Percentiles rank a stretch among this genome's conserved stretches.
phyloP scores from a whole-genome alignment of 371 early-diverging fungal species.

The Apophysomyces trapeziformis region DNA sequence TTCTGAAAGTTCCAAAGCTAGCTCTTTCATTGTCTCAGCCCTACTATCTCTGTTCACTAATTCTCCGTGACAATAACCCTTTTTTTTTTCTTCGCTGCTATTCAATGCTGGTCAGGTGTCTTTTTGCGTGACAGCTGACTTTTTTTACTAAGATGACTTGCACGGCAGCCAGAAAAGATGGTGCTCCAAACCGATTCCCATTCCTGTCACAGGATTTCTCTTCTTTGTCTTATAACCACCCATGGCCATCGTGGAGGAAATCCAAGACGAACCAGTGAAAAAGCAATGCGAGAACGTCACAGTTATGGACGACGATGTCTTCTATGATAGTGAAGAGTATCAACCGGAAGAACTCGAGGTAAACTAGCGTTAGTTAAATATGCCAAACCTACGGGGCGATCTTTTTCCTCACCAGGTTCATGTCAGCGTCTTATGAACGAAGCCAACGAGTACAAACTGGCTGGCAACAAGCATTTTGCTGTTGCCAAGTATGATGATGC shows the following conservation, averaged over 20 bases:
- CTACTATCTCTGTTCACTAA: too few species aligned
- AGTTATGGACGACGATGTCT: conserved; percentile 44
- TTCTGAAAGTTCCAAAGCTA: too few species aligned
- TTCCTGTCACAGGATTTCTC: too few species aligned
- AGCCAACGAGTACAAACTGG: conserved; percentile 54
- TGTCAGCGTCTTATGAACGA: conserved; percentile 41
- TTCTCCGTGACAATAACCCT: too few species aligned
- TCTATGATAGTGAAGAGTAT: conserved; percentile 46
- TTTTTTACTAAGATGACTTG: too few species aligned
- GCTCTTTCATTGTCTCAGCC: too few species aligned
- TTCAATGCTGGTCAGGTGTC: too few species aligned
- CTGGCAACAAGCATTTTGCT: conserved; percentile 61
- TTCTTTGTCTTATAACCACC: too few species aligned
- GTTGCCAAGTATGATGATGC: conserved; percentile 56
- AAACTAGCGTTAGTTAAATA: neutral
- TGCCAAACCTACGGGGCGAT: neutral
- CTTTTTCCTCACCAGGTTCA: neutral
- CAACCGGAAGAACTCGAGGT: conserved; percentile 41
- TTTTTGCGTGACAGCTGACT: too few species aligned
- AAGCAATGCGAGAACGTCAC: neutral
- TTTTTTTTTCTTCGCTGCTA: too few species aligned
- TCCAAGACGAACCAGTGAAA: conserved; percentile 21
- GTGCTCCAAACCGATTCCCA: too few species aligned
- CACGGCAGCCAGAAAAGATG: too few species aligned
- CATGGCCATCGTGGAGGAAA: conserved; percentile 59